Evolutionary conservation across 345 rosid species (phyloP).

Genomic region (Moricandia moricandioides): DNA sequence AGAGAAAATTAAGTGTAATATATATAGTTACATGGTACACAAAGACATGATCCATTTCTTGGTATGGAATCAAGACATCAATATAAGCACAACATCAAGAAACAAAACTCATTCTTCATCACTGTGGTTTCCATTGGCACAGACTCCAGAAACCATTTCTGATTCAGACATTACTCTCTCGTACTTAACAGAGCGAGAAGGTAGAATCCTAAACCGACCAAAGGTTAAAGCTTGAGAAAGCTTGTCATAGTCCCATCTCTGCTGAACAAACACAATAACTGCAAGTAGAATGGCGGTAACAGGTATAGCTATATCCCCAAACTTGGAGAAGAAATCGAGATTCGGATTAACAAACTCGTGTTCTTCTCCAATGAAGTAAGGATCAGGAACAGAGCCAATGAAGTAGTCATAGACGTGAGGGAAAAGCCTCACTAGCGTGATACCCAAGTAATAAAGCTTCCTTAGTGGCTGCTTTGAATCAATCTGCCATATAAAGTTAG

Average conservation of each 20-base stretch:
- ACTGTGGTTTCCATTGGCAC: conserved; percentile 39
- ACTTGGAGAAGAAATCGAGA: conserved; percentile 66
- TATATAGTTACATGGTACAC: conserved; percentile 30
- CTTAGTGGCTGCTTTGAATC: conserved; percentile 57
- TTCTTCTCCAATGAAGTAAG: conserved; percentile 55
- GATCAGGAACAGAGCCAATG: conserved; percentile 54
- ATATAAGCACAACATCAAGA: conserved; percentile 3
- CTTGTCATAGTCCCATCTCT: conserved; percentile 75
- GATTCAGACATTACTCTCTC: conserved; percentile 75
- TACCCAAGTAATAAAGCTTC: conserved; percentile 62
- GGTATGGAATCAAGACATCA: conserved; percentile 17
- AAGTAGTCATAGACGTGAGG: conserved; percentile 76
- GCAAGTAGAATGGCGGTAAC: conserved; percentile 57
- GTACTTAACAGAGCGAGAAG: conserved; percentile 52
- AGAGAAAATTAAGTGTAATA: conserved; percentile 7
- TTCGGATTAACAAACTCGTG: conserved; percentile 72
- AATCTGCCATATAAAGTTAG: conserved; percentile 68
- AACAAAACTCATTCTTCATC: conserved; percentile 45
- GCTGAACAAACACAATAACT: conserved; percentile 57
- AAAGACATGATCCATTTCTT: conserved; percentile 17
- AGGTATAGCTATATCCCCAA: conserved; percentile 77
- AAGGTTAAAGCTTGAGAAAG: conserved; percentile 51
- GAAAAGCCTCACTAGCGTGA: conserved; percentile 68
- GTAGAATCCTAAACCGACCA: conserved; percentile 57
- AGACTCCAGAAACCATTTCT: conserved; percentile 53